A percentile compares a stretch with the other conserved stretches of the same genome.
Conservation (phyloP, 2,329 filamentous ascomycete genomes). For the Colletotrichum orchidophilum region DNA sequence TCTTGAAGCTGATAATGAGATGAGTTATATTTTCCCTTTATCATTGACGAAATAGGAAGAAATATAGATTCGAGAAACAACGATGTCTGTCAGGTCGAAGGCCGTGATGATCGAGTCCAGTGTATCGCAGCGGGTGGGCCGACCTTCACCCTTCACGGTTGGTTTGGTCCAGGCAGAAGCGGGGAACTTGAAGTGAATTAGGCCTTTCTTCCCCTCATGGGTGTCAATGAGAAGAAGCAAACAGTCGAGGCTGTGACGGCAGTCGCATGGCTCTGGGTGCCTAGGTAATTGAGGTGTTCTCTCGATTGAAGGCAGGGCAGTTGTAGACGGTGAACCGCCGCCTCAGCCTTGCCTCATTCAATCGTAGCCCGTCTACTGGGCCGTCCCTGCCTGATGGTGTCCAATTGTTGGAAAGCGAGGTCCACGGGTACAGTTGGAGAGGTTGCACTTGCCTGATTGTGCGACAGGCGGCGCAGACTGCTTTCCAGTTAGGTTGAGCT, state of each 20-base stretch:
- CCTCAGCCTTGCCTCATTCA: constrained; percentile 8
- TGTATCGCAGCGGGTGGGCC: neutral
- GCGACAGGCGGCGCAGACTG: neutral
- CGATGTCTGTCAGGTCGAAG: neutral
- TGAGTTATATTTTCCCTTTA: neutral
- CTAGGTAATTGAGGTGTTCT: neutral
- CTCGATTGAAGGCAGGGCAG: neutral
- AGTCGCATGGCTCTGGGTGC: neutral
- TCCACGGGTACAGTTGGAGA: neutral
- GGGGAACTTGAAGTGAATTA: neutral
- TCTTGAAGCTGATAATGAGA: neutral
- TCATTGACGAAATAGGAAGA: neutral
- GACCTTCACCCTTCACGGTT: no score
- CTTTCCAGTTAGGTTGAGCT: neutral
- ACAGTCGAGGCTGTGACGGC: neutral
- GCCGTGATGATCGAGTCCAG: neutral
- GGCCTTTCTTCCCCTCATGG: neutral
- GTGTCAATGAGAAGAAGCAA: neutral
- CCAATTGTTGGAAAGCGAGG: neutral
- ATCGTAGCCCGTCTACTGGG: neutral
- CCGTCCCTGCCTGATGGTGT: neutral
- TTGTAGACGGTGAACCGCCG: neutral
- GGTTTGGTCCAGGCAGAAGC: constrained; percentile 20
- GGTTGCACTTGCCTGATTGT: neutral
- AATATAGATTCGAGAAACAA: neutral